These are phyloP conservation scores for Nakazawaea ishiwadae DNA, from an alignment of 805 yeast genomes.

Conservation along the genomic window DNA sequence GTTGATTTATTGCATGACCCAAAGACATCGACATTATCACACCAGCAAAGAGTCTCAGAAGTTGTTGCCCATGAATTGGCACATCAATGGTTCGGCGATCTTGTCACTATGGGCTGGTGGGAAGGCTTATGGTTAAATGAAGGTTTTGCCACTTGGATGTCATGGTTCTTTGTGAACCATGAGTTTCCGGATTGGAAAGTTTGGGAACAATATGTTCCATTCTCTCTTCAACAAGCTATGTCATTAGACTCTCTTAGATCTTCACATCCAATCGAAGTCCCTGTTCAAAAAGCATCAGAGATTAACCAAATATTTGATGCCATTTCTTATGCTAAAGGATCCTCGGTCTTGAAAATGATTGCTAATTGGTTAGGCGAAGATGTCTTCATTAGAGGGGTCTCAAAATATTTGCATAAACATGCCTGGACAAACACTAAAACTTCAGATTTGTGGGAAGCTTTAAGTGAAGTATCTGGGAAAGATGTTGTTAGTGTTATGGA, in stretches of 20 bases:
- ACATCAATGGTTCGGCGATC: constrained; percentile 89
- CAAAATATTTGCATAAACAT: constrained; percentile 58
- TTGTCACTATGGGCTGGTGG: constrained; percentile 94
- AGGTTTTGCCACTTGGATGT: constrained; percentile 90
- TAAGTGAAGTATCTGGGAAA: constrained; percentile 57
- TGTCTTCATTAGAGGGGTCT: constrained; percentile 66
- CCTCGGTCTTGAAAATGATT: constrained; percentile 73
- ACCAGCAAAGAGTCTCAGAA: constrained; percentile 70
- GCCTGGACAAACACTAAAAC: constrained; percentile 70
- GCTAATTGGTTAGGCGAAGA: constrained; percentile 68
- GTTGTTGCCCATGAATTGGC: constrained; percentile 86
- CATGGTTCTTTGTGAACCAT: constrained; percentile 62
- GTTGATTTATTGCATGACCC: constrained; percentile 50
- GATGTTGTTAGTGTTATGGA: constrained; percentile 58
- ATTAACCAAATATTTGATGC: constrained; percentile 81
- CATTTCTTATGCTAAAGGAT: constrained; percentile 78
- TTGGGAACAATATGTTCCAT: constrained; percentile 51
- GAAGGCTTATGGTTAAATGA: constrained; percentile 87
- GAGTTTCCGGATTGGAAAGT: constrained; percentile 81
- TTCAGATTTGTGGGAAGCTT: constrained; percentile 65
- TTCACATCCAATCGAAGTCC: constrained; percentile 81
- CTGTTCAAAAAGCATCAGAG: constrained; percentile 71
- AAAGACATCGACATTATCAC: constrained; percentile 40
- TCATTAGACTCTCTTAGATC: constrained; percentile 51
- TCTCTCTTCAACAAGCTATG: constrained; percentile 46